A percentile compares a stretch with the other conserved stretches of the same genome.
phyloP scores from a whole-genome alignment of 805 yeast genomes.

The Crinitomyces ghanaensis region DNA sequence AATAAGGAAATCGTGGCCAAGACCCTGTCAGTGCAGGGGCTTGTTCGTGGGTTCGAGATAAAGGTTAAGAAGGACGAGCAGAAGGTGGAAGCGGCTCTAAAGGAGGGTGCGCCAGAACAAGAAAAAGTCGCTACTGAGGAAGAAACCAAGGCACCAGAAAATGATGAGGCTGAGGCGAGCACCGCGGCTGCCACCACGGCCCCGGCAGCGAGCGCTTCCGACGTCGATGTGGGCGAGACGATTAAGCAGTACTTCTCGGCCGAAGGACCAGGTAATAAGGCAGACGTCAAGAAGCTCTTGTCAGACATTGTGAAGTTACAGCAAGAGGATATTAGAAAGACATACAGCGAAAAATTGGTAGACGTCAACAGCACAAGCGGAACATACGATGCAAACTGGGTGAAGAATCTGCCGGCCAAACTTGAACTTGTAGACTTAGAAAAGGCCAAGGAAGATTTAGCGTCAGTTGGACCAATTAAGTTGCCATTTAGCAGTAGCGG shows the following conservation, averaged over 20 bases:
- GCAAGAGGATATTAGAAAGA: conserved; percentile 13
- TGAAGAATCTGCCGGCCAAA: conserved; percentile 30
- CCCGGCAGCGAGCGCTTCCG: conserved; percentile 3
- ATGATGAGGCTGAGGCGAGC: conserved; percentile 4
- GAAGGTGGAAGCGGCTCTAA: conserved; percentile 18
- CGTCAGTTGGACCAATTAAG: conserved; percentile 34
- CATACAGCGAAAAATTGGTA: conserved; percentile 9
- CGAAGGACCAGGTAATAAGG: conserved; percentile 12
- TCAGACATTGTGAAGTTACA: conserved; percentile 22
- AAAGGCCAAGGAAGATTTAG: conserved; percentile 41
- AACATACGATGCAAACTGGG: conserved; percentile 43
- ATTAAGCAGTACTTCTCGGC: conserved; percentile 8
- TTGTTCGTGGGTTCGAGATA: conserved; percentile 18
- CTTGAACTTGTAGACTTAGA: conserved; percentile 37
- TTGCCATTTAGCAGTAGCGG: conserved; percentile 80
- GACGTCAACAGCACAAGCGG: conserved; percentile 19
- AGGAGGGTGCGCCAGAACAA: conserved; percentile 11
- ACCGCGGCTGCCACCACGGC: conserved; percentile 4
- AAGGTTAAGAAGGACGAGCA: not conserved
- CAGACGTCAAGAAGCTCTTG: conserved; percentile 23
- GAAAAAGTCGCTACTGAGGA: conserved; percentile 21
- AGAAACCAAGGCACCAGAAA: conserved; percentile 12
- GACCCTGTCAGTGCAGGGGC: conserved; percentile 13
- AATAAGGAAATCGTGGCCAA: conserved; percentile 11
- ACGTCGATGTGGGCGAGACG: conserved; percentile 2